These are phyloP conservation scores for Clonostachys rhizophaga DNA, from an alignment of 2,329 filamentous ascomycete species.

Conservation along the genomic window DNA sequence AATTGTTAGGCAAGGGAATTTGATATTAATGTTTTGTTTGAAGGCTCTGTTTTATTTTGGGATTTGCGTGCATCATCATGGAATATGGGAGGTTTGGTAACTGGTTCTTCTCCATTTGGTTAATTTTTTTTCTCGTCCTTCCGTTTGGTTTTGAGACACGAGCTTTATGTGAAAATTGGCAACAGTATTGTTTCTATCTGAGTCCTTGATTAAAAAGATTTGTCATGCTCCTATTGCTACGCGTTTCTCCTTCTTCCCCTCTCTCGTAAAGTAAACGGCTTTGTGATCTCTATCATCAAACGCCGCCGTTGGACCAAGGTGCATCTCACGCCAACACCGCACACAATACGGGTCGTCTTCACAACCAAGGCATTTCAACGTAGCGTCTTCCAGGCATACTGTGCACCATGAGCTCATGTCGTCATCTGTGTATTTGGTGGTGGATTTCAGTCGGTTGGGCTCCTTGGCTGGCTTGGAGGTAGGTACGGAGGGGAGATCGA, in stretches of 20 bases:
- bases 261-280: constrained; percentile 53
- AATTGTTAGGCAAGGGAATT: no score
- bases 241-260: constrained; percentile 21
- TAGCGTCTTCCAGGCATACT: constrained; percentile 77
- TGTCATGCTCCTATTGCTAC: constrained; percentile 26
- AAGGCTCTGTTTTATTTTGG: no score
- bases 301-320: constrained; percentile 63
- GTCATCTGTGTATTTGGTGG: constrained; percentile 55
- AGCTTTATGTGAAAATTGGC: no score
- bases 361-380: constrained; percentile 68
- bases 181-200: no score
- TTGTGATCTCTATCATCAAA: constrained; percentile 68
- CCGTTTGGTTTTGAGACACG: no score
- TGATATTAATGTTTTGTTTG: no score
- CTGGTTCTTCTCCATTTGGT: no score
- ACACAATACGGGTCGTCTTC: constrained; percentile 66
- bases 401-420: constrained; percentile 76
- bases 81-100: no score
- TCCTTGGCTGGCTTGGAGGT: constrained; percentile 40
- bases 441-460: constrained; percentile 29
- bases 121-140: no score
- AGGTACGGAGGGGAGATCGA: constrained; percentile 44
- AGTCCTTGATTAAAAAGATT: no score
- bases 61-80: no score
- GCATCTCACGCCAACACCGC: constrained; percentile 78